phyloP scores from a whole-genome alignment of 1,139 yeast genomes.

The Dujonia santamariae region DNA sequence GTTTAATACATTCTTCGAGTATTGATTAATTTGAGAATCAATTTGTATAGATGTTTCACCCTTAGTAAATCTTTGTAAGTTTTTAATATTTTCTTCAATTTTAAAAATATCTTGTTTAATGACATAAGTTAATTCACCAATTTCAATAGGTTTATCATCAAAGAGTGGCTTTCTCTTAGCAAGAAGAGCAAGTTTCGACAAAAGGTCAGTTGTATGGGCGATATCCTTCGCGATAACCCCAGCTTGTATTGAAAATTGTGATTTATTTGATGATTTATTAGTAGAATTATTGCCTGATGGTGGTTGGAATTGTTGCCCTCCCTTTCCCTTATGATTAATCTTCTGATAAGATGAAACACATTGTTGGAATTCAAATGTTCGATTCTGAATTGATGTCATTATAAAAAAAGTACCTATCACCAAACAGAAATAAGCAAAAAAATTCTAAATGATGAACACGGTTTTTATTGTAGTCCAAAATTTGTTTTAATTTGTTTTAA shows the following conservation, averaged over 20 bases:
- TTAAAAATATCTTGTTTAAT: slow-evolving; percentile 90
- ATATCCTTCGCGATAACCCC: slow-evolving; percentile 85
- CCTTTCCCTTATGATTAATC: slow-evolving; percentile 44
- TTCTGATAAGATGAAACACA: slow-evolving; percentile 72
- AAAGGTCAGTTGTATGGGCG: slow-evolving; percentile 79
- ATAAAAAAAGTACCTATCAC: too few relatives aligned
- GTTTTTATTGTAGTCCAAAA: too few relatives aligned
- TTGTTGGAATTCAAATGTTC: slow-evolving; percentile 84
- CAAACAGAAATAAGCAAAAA: too few relatives aligned
- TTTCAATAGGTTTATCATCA: slow-evolving; percentile 92
- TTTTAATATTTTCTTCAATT: slow-evolving; percentile 74
- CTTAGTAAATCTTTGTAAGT: slow-evolving; percentile 53
- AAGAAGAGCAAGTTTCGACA: slow-evolving; percentile 74
- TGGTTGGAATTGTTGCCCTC: slow-evolving; percentile 8
- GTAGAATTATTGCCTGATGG: neutral
- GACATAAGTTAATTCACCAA: slow-evolving; percentile 86
- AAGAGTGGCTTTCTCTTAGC: slow-evolving; percentile 92
- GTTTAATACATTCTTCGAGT: slow-evolving; percentile 83
- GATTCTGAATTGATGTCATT: slow-evolving; percentile 50
- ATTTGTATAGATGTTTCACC: slow-evolving; percentile 45
- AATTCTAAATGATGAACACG: too few relatives aligned
- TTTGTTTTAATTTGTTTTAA: too few relatives aligned
- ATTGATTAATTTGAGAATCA: slow-evolving; percentile 62
- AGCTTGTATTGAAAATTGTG: slow-evolving; percentile 80
- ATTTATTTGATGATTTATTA: slow-evolving; percentile 24